Evolutionary conservation across 2,329 filamentous ascomycete genomes (phyloP).

Genomic region (Stemphylium lycopersici): DNA sequence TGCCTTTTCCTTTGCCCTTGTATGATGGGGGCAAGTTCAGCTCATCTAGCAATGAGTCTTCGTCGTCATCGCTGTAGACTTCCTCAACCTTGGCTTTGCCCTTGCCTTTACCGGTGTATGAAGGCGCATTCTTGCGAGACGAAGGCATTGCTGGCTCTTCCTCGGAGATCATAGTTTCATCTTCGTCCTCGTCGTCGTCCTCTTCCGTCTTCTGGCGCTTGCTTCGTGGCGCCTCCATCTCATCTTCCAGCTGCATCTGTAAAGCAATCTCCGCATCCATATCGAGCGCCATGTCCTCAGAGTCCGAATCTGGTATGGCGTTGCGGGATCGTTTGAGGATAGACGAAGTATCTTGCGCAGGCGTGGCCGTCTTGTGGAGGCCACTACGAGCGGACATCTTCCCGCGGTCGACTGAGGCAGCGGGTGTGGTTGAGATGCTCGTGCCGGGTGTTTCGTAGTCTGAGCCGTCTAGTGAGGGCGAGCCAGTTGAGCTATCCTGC

Average conservation of each 20-base stretch:
- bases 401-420: slow-evolving; percentile 43
- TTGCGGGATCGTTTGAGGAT: slow-evolving; percentile 35
- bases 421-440: slow-evolving; percentile 63
- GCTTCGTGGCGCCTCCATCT: slow-evolving; percentile 50
- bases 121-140: slow-evolving; percentile 10
- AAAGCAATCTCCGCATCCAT: slow-evolving; percentile 62
- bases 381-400: slow-evolving; percentile 31
- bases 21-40: slow-evolving; percentile 15
- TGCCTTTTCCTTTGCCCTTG: slow-evolving; percentile 35
- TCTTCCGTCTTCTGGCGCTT: slow-evolving; percentile 47
- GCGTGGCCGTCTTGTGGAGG: slow-evolving; percentile 24
- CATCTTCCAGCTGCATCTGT: slow-evolving; percentile 62
- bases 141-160: slow-evolving; percentile 15
- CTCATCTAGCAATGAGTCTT: slow-evolving; percentile 9
- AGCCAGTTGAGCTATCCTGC: slow-evolving; percentile 36
- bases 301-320: slow-evolving; percentile 32
- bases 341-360: slow-evolving; percentile 19
- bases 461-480: slow-evolving; percentile 48
- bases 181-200: slow-evolving; percentile 18
- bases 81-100: slow-evolving; percentile 20
- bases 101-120: slow-evolving; percentile 27
- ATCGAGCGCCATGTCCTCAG: slow-evolving; percentile 43
- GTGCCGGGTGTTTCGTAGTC: slow-evolving; percentile 68
- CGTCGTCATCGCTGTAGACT: slow-evolving; percentile 12
- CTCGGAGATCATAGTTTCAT: slow-evolving; percentile 40